Percentiles rank a stretch among this genome's conserved stretches.
Conservation (phyloP, 352 stramenopile species). For the Globisporangium barbulae region DNA sequence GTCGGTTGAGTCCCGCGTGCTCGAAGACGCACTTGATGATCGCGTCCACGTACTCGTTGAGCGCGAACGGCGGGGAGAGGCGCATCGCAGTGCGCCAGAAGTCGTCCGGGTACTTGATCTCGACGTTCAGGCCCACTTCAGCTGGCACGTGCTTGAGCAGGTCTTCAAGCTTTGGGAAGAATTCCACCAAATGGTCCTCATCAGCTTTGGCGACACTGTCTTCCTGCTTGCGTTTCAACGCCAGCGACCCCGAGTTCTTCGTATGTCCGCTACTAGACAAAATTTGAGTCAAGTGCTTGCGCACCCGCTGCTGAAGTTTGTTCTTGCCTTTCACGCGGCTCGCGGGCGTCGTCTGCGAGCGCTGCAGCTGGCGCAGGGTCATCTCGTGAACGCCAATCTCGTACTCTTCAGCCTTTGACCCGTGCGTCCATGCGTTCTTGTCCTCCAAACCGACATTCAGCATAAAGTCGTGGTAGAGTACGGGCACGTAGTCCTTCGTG, state of each 20-base stretch:
- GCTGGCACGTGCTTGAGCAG: slow-evolving; percentile 70
- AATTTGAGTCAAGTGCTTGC: slow-evolving; percentile 67
- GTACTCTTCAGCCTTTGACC: slow-evolving; percentile 48
- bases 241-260: slow-evolving; percentile 4
- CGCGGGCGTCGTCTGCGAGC: slow-evolving; percentile 39
- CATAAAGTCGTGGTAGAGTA: slow-evolving; percentile 81
- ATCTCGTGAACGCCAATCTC: slow-evolving; percentile 73
- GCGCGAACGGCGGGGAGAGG: slow-evolving; percentile 48
- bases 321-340: slow-evolving; percentile 30
- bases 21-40: slow-evolving; percentile 76
- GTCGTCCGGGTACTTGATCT: slow-evolving; percentile 80
- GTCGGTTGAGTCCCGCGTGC: slow-evolving; percentile 40
- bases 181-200: slow-evolving; percentile 61
- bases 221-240: background rate
- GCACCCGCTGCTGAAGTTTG: slow-evolving; percentile 43
- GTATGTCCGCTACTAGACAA: slow-evolving; percentile 23
- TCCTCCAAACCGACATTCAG: slow-evolving; percentile 66
- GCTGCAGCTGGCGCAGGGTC: slow-evolving; percentile 55
- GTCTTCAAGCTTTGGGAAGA: slow-evolving; percentile 66
- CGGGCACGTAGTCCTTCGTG: slow-evolving; percentile 68
- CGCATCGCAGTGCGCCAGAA: slow-evolving; percentile 40
- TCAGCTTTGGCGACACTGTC: slow-evolving; percentile 13
- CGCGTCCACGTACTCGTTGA: slow-evolving; percentile 72
- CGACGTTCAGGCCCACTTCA: slow-evolving; percentile 72
- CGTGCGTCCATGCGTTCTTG: slow-evolving; percentile 36